These are phyloP conservation scores for Ampelomyces quisqualis DNA, from an alignment of 2,329 filamentous ascomycete genomes.

Conservation along the genomic window DNA sequence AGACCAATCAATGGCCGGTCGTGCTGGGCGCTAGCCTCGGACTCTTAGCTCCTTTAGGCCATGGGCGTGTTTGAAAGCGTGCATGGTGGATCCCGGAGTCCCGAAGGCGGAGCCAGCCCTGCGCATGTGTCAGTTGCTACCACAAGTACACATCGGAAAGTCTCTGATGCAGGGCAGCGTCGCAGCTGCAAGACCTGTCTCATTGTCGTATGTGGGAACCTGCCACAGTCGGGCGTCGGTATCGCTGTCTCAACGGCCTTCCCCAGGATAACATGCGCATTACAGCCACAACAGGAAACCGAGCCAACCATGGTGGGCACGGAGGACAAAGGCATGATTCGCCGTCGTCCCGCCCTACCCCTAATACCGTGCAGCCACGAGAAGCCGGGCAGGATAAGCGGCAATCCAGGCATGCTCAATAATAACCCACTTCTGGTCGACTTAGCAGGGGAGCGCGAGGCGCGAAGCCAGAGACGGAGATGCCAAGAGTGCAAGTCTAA, in stretches of 20 bases:
- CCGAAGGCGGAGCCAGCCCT: slow-evolving; percentile 21
- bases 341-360: slow-evolving; percentile 22
- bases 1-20: slow-evolving; percentile 23
- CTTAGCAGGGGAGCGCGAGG: slow-evolving; percentile 38
- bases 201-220: too few species aligned
- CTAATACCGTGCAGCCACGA: slow-evolving; percentile 23
- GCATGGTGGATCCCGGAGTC: slow-evolving; percentile 26
- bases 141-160: slow-evolving; percentile 3
- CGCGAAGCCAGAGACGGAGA: slow-evolving; percentile 7
- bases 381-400: slow-evolving; percentile 33
- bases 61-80: slow-evolving; percentile 20
- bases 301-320: too few species aligned
- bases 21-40: slow-evolving; percentile 16
- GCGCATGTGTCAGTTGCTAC: slow-evolving; percentile 10
- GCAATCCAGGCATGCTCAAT: slow-evolving; percentile 12
- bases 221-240: too few species aligned
- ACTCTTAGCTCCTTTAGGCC: slow-evolving; percentile 25
- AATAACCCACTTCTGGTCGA: slow-evolving; percentile 11
- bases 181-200: too few species aligned
- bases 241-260: too few species aligned
- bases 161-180: slow-evolving; percentile 3
- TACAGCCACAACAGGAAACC: too few species aligned
- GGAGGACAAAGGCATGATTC: slow-evolving; percentile 22
- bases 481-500: slow-evolving; percentile 7
- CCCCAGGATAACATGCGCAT: too few species aligned